phyloP scores from a whole-genome alignment of 257 asterid species.

The Penstemon davidsonii region DNA sequence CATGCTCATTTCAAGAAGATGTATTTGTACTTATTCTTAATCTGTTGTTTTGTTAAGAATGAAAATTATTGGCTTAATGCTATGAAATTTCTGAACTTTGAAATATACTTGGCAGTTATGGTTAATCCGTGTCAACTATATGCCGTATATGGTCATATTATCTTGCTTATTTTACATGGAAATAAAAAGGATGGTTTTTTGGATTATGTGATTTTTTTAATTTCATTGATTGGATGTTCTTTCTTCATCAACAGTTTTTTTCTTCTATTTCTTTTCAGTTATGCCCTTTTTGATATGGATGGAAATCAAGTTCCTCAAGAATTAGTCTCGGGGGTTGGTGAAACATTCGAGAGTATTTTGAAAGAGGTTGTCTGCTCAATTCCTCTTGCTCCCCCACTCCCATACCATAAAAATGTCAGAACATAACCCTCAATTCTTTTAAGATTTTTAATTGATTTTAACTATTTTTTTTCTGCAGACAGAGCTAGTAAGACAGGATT shows the following conservation, averaged over 20 bases:
- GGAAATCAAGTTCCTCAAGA: slow-evolving; percentile 95
- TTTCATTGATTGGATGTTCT: not conserved
- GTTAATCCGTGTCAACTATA: not conserved
- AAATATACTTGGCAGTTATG: not conserved
- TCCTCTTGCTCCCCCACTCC: not conserved
- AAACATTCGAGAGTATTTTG: slow-evolving; percentile 78
- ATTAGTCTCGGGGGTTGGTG: slow-evolving; percentile 80
- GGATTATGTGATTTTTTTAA: not conserved
- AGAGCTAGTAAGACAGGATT: slow-evolving; percentile 66
- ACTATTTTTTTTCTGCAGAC: slow-evolving; percentile 50
- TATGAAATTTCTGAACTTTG: slow-evolving; percentile 21
- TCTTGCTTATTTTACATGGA: not conserved
- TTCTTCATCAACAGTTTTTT: slow-evolving; percentile 1
- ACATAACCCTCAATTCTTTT: not conserved
- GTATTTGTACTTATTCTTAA: not conserved
- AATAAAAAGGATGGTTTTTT: not conserved
- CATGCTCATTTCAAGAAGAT: slow-evolving; percentile 17
- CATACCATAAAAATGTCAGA: not conserved
- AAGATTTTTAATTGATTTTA: slow-evolving; percentile 20
- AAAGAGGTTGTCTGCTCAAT: slow-evolving; percentile 57
- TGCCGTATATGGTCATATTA: not conserved
- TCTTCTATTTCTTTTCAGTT: slow-evolving; percentile 46
- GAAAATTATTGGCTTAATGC: not conserved
- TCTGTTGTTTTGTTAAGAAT: not conserved
- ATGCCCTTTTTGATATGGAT: slow-evolving; percentile 87